Evolutionary conservation across 2,329 filamentous ascomycete species (phyloP).

Genomic region (Penicillium sp.): DNA sequence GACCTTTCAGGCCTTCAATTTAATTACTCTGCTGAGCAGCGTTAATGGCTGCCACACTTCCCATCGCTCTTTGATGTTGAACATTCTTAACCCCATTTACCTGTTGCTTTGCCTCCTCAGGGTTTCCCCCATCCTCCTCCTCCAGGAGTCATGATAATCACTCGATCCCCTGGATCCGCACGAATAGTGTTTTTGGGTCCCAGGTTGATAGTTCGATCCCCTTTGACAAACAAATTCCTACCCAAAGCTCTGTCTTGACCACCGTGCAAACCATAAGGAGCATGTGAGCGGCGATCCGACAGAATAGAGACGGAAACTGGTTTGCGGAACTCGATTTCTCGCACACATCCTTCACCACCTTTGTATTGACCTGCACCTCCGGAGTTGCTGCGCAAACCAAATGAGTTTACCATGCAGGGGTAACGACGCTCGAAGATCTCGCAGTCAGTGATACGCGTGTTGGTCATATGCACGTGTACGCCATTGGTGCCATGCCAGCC

Average conservation of each 20-base stretch:
- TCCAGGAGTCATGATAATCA: conserved; percentile 4
- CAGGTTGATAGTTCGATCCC: conserved; percentile 2
- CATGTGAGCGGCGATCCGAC: conserved; percentile 3
- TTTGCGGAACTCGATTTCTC: conserved; percentile 1
- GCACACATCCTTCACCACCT: conserved; percentile 4
- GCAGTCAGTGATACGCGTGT: conserved; percentile 35
- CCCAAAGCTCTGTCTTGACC: background rate
- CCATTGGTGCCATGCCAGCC: background rate
- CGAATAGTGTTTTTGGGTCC: conserved; percentile 2
- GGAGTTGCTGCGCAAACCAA: conserved; percentile 24
- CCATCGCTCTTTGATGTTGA: background rate
- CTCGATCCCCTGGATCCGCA: background rate
- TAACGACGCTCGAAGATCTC: conserved; percentile 36
- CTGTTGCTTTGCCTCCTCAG: background rate
- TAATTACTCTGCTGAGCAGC: background rate
- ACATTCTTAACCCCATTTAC: background rate
- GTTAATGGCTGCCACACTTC: background rate
- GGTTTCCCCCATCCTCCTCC: conserved; percentile 4
- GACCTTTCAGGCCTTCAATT: no score
- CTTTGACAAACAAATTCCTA: background rate
- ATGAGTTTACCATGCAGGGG: conserved; percentile 30
- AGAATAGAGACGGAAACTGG: background rate
- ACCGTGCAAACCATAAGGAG: conserved; percentile 1
- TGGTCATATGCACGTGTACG: conserved; percentile 31
- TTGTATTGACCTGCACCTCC: conserved; percentile 16